phyloP scores from a whole-genome alignment of 352 stramenopile genomes.

The Globisporangium uncinulatum region DNA sequence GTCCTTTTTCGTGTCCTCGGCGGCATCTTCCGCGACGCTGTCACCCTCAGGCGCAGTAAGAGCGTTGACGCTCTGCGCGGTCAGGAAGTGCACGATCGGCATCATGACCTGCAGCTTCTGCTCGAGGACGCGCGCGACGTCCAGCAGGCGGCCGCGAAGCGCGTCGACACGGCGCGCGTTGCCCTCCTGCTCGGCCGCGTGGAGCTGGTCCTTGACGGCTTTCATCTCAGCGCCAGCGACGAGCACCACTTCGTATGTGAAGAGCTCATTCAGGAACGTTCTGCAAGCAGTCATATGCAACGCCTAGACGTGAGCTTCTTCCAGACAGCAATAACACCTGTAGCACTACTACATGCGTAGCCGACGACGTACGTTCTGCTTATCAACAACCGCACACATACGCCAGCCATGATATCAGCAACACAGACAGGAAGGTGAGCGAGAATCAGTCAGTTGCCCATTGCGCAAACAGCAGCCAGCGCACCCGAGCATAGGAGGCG shows the following conservation, averaged over 20 bases:
- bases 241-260: slow-evolving; percentile 59
- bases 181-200: slow-evolving; percentile 31
- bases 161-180: slow-evolving; percentile 41
- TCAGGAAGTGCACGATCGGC: slow-evolving; percentile 51
- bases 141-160: slow-evolving; percentile 46
- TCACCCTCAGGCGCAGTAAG: too few species aligned
- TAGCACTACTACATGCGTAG: neutral
- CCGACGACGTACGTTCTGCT: slow-evolving; percentile 30
- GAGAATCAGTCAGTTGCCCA: neutral
- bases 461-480: slow-evolving; percentile 11
- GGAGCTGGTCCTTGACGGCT: slow-evolving; percentile 45
- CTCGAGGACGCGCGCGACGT: slow-evolving; percentile 49
- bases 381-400: neutral
- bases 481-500: slow-evolving; percentile 40
- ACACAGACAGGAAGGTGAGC: slow-evolving; percentile 1
- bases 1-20: slow-evolving; percentile 29
- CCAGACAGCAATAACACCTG: too few species aligned
- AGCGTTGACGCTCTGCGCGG: slow-evolving; percentile 38
- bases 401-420: neutral
- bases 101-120: slow-evolving; percentile 51
- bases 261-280: slow-evolving; percentile 57
- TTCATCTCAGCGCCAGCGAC: slow-evolving; percentile 60
- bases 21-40: neutral
- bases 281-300: slow-evolving; percentile 12
- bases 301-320: too few species aligned